Base-by-base conservation (phyloP, 2,329 filamentous ascomycete species). In the Alternaria tenuissima region DNA sequence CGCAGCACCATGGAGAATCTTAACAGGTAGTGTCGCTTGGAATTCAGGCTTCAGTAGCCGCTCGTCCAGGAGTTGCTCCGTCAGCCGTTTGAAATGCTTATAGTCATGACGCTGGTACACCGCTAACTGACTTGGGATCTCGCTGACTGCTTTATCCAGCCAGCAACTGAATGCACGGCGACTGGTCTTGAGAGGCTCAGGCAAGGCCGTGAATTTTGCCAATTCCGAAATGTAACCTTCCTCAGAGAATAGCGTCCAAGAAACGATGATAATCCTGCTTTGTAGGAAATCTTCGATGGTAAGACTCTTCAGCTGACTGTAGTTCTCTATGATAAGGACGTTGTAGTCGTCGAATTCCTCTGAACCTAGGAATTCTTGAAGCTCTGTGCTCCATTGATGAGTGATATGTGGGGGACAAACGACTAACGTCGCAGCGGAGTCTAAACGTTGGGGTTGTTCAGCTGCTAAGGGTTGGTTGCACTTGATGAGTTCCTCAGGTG, bases 351-450 rank as follows among this genome's bases (percentile, higher is more conserved):
- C 63, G 20, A 69, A 71, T 7, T 65, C 51, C 5, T 72, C 72
- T 0, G 55, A 63, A 4, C 75, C 79, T 3, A 86, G 71, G 67
- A 85, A 88, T 52, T 85, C 85, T 3, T 66, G 48, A 14, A 87
- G 81, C 62, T 91, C 88, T 0, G 73, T 69, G 8, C 70, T 67
- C 89, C 89, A 91, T 68, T 91, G 89, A 6, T 78, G 68, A 1
- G 84, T 75, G 5, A 91, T 77, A 49, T 85, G 83, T 0, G 72
- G 61, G 0, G 88, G 88, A 7, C 86, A 85, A 0, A 91, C 71
- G 28, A 90, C 83, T 3, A 91, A 70, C 79, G 47, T 84, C 80
- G 7, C 77, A 16, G 84, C 81, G 0, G 83, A 75, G 0, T 83
- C 72, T 16, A 86, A 77, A 1, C 80, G 64, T 2, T 4, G 76